A percentile compares a stretch with the other conserved stretches of the same genome.
phyloP scores from a whole-genome alignment of 1,284 basidiomycete species.

The Microbotryum scabiosae region DNA sequence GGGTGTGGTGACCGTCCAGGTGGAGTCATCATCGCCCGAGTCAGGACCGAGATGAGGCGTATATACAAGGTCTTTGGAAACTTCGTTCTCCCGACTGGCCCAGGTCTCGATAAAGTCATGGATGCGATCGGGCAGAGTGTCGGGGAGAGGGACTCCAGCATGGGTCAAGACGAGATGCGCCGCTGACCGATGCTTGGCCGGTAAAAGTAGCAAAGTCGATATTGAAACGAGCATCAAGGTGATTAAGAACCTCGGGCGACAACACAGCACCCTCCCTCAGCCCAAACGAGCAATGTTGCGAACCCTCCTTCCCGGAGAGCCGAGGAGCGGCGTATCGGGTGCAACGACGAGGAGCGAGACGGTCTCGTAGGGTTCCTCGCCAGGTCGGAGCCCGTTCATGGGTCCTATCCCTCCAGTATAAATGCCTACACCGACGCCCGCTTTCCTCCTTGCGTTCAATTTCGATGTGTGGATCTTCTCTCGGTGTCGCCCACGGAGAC shows the following conservation, averaged over 20 bases:
- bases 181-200: conserved; percentile 22
- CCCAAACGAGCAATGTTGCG: background rate
- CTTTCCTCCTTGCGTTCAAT: too few species aligned
- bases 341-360: conserved; percentile 18
- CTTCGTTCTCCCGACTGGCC: conserved; percentile 20
- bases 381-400: too few species aligned
- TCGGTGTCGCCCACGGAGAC: too few species aligned
- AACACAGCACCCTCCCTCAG: background rate
- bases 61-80: conserved; percentile 20
- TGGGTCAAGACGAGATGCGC: conserved; percentile 27
- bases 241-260: conserved; percentile 17
- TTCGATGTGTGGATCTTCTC: too few species aligned
- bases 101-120: conserved; percentile 28
- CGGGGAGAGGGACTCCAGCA: conserved; percentile 30
- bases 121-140: conserved; percentile 28
- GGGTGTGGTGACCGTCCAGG: conserved; percentile 2
- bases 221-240: conserved; percentile 24
- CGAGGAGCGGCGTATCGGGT: conserved; percentile 24
- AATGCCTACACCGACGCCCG: too few species aligned
- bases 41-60: conserved; percentile 18
- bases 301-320: conserved; percentile 4
- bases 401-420: too few species aligned
- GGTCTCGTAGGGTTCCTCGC: background rate
- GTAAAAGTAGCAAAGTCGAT: conserved; percentile 26
- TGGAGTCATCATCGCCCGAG: conserved; percentile 1